Conservation (phyloP, 192 early-diverging fungal genomes). For the Coemansia sp. region DNA sequence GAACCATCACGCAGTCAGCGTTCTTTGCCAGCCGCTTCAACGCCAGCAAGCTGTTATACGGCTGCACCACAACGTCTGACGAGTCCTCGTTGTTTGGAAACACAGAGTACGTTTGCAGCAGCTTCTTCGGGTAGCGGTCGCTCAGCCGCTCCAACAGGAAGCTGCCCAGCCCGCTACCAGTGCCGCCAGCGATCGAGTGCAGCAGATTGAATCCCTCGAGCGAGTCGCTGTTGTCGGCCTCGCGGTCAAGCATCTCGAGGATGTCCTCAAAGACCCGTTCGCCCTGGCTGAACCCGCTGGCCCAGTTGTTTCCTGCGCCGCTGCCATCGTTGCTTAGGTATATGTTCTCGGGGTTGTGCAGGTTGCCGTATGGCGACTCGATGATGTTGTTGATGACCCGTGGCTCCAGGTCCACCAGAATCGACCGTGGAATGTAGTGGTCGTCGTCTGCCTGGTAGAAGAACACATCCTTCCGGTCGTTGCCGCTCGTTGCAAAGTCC, state of each 20-base stretch:
- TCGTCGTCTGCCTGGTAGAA: conserved; percentile 99
- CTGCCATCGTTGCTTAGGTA: conserved; percentile 90
- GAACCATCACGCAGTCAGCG: conserved; percentile 94
- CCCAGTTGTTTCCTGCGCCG: conserved; percentile 98
- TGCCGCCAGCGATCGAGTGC: conserved; percentile 98
- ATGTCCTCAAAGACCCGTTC: conserved; percentile 88
- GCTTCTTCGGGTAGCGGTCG: conserved; percentile 95
- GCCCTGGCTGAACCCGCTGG: conserved; percentile 84
- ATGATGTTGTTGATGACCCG: conserved; percentile 92
- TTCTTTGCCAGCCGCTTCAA: conserved; percentile 88
- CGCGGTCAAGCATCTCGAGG: conserved; percentile 94
- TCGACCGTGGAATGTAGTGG: conserved; percentile 94
- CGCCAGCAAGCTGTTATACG: conserved; percentile 93
- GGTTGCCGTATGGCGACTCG: conserved; percentile 80
- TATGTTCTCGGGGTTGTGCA: conserved; percentile 98
- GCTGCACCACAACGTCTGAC: conserved; percentile 96
- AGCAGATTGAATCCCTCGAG: conserved; percentile 95
- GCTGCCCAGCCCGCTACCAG: conserved; percentile 94
- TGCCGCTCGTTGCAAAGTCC: conserved; percentile 84
- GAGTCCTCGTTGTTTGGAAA: conserved; percentile 94
- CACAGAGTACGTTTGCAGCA: conserved; percentile 96
- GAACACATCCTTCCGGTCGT: conserved; percentile 96
- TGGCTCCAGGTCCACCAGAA: conserved; percentile 92
- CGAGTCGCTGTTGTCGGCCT: conserved; percentile 93
- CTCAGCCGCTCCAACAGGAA: conserved; percentile 89